Conservation (phyloP, 78 protist species). For the Dictyostelium discoideum region DNA sequence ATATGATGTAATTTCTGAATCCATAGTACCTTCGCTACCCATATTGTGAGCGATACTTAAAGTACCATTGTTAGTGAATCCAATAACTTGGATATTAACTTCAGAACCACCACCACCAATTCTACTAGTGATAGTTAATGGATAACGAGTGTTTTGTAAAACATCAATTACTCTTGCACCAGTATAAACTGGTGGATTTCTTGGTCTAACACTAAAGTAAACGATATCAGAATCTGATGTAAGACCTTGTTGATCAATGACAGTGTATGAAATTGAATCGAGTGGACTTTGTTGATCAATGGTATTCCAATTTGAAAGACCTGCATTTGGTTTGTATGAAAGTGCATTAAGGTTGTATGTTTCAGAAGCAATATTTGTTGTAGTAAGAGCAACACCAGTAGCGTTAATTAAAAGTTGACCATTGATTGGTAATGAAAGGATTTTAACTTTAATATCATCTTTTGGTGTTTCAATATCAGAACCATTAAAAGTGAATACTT, state of each 20-base stretch:
- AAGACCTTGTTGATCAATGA: not conserved
- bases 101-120: not conserved
- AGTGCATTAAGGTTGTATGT: not conserved
- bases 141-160: not conserved
- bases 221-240: not conserved
- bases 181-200: constrained; percentile 32
- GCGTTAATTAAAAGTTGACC: constrained; percentile 6
- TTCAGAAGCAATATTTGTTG: not conserved
- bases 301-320: constrained; percentile 28
- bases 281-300: not conserved
- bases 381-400: not conserved
- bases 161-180: not conserved
- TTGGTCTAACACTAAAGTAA: constrained; percentile 16
- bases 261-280: not conserved
- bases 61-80: not conserved
- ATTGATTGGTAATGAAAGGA: not conserved
- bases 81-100: not conserved
- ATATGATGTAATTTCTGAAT: not conserved
- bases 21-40: not conserved
- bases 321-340: constrained; percentile 26
- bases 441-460: not conserved
- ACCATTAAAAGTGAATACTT: not conserved
- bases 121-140: not conserved
- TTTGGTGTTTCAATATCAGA: constrained; percentile 3
- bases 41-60: not conserved